These are phyloP conservation scores for Lactuca saligna DNA, from an alignment of 129 eudicot genomes.

Conservation along the genomic window DNA sequence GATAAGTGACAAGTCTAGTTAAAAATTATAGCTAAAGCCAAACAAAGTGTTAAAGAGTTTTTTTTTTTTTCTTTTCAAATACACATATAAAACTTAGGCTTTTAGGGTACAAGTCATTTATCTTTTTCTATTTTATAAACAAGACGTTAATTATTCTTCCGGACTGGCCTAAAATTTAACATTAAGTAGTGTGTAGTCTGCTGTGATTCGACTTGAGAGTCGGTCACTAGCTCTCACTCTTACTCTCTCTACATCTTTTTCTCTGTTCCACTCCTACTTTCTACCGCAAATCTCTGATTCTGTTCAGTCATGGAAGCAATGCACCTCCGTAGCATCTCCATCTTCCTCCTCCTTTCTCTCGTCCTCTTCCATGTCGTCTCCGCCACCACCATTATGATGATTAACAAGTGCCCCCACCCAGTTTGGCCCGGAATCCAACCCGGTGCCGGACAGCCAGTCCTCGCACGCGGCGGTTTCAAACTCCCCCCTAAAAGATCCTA, in stretches of 20 bases:
- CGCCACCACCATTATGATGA: constrained; percentile 65
- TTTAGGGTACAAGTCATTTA: too few relatives aligned
- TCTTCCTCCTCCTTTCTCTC: constrained; percentile 10
- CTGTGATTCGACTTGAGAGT: neutral
- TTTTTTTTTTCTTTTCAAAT: too few relatives aligned
- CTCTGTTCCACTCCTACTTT: neutral
- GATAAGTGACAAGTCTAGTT: too few relatives aligned
- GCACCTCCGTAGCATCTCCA: constrained; percentile 9
- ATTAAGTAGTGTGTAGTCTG: neutral
- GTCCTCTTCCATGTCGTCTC: constrained; percentile 13
- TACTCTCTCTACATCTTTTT: neutral
- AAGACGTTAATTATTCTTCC: neutral
- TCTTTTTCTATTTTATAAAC: too few relatives aligned
- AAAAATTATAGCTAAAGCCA: too few relatives aligned
- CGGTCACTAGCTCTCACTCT: neutral
- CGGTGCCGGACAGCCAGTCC: constrained; percentile 62
- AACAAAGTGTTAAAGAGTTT: too few relatives aligned
- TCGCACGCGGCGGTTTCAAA: constrained; percentile 86
- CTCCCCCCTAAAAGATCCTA: constrained; percentile 62
- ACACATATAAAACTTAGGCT: too few relatives aligned
- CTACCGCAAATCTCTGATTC: constrained; percentile 1
- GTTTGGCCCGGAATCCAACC: constrained; percentile 99
- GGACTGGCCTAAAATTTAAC: neutral
- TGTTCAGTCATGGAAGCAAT: constrained; percentile 13
- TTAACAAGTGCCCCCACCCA: constrained; percentile 78